Conservation (phyloP, 805 yeast genomes). For the Cyberlindnera xylosilytica region DNA sequence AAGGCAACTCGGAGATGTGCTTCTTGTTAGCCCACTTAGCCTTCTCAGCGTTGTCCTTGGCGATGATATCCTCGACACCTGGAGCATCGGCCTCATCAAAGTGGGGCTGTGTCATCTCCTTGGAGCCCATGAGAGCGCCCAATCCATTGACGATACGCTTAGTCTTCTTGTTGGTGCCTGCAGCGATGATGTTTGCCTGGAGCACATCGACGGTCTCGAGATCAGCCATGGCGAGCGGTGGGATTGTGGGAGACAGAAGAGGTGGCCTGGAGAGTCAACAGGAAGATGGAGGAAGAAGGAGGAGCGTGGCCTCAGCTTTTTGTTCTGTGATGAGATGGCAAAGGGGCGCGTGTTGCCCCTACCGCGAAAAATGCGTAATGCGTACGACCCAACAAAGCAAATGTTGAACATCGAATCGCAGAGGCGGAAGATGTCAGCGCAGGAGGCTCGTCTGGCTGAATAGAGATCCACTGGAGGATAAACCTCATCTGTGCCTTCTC, state of each 20-base stretch:
- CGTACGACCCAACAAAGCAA: constrained; percentile 3
- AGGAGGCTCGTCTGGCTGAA: too few relatives aligned
- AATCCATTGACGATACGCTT: constrained; percentile 79
- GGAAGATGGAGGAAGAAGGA: not conserved
- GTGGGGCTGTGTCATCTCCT: constrained; percentile 62
- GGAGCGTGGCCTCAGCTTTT: not conserved
- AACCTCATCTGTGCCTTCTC: too few relatives aligned
- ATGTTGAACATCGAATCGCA: not conserved
- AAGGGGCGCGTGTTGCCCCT: constrained; percentile 1
- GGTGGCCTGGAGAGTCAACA: too few relatives aligned
- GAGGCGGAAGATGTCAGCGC: not conserved
- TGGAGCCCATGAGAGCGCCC: constrained; percentile 79
- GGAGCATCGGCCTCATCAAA: constrained; percentile 52
- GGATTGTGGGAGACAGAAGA: not conserved
- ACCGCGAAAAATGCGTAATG: constrained; percentile 1
- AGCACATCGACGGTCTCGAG: constrained; percentile 52
- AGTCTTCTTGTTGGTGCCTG: constrained; percentile 70
- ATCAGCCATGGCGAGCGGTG: constrained; percentile 6
- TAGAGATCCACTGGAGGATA: too few relatives aligned
- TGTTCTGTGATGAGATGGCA: not conserved
- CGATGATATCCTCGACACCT: constrained; percentile 40
- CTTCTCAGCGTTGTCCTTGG: constrained; percentile 40
- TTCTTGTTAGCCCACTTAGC: constrained; percentile 35
- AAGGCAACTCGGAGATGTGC: constrained; percentile 77
- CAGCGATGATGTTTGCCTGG: constrained; percentile 74